Base-by-base conservation (phyloP, 2,329 filamentous ascomycete species). In the Phialophora expanda region DNA sequence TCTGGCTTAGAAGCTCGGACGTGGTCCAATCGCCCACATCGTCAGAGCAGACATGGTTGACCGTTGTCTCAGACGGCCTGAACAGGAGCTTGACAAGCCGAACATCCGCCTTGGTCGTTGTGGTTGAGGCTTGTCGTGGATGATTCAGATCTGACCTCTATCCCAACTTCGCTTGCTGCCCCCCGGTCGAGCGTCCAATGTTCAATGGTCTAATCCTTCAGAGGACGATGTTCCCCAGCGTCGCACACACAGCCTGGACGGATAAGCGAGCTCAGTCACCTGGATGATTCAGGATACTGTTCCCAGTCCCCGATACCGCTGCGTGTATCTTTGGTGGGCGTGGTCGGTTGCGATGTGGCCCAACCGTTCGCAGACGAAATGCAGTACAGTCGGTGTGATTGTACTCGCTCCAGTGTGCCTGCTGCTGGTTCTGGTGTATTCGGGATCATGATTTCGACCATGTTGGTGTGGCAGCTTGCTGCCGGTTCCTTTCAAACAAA, bases 301-400 rank as follows among this genome's bases (percentile, higher is more conserved):
- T 20, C 9, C 44, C 44, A 6, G 2, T n/a, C 44, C 44, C 17
- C 17, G 20, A 48, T 28, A 12, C 24, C 20, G 48, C 48, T 11
- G 14, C 14, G 4, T 28, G 20, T 51, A 51, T 51, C 20, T 28
- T n/a, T 48, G 6, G 44, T 2, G 9, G 32, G 32, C 32, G 32
- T 20, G 17, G 30, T 63, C 20, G 63, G 30, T 38, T 58, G 61
- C 14, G 64, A 51, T 58, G 53, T 55, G 58, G 26, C 57, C 54
- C 50, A n/a, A 48, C 28, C 46, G 34, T 58, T 41, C 56, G 20
- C n/a, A 57, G 50, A 51, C 48, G 6, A 51, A 24, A 24, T 34
- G 28, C 58, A 57, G 64, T 56, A 61, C 30, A 64, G 64, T 69
- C 61, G 64, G 64, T 65, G 64, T 66, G 59, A 28, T 48, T 56